Base-by-base conservation (phyloP, 2,329 filamentous ascomycete genomes). In the Metarhizium brunneum region DNA sequence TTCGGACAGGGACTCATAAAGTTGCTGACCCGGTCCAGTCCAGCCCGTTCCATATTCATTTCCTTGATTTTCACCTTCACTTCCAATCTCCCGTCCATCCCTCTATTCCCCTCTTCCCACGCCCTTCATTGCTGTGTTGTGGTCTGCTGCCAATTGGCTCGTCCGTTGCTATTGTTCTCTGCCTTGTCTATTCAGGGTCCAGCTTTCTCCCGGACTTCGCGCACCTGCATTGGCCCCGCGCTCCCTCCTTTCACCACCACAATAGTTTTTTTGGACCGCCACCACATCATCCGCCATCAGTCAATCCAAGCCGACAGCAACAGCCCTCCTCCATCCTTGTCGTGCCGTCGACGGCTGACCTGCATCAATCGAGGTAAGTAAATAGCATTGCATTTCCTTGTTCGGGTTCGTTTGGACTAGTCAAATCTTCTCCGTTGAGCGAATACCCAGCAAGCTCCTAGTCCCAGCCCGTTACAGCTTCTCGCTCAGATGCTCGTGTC, bases 241-340 rank as follows among this genome's bases (percentile, higher is more conserved):
- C 42, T 57, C 36, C 18, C 52, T 54, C 55, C 55, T 54, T 54
- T 57, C 14, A 45, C 52, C 40, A 54, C 55, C 52, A 57, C 52
- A 52, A 50, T 52, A 20, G 42, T 36, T 30, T 43, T 52, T 52
- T 51, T 57, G 32, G 52, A 48, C 55, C 49, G 55, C 55, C 55
- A 57, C 55, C 38, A 50, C 16, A 40, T 30, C 50, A 13, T 11
- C 25, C 14, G 42, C 32, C 36, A 43, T 43, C 51, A n/a, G 20
- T 30, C 47, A 53, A 47, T 32, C 40, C 54, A 43, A 20, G 38
- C 42, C 42, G 16, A 18, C 42, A 8, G 14, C 45, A 20, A 16
- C 25, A 48, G 45, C 45, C 18, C 45, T 30, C 20, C 20, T 40
- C 47, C 13, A 32, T 13, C 18, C 25, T 47, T 48, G 40, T 18